Evolutionary conservation across 176 grass and related monocot genomes (phyloP), one percentile per base, ranked within the genome.

Genomic region (Lolium multiflorum): DNA sequence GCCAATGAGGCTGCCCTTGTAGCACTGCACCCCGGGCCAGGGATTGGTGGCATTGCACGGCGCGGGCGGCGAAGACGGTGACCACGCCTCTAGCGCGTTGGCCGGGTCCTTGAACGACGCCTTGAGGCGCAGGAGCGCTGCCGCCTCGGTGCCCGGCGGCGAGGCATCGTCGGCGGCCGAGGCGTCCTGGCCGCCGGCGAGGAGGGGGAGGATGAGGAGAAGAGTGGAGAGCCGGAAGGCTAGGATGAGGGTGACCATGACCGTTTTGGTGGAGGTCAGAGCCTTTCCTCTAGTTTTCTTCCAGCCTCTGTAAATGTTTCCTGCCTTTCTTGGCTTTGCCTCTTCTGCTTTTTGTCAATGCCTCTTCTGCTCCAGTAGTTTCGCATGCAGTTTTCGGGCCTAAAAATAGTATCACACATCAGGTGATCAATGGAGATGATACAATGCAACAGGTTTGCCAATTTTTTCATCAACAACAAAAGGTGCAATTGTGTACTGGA

Each of bases 11-110:
- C 9, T 35, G 59, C 92, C 94, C 11, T 76, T 72, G 75, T 70
- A 80, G 88, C 97, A 98, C 68, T 92, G 76, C 11, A 96, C 76
- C 2, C 94, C 89, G 0, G 85, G 61, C 97, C 97, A 98, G 0
- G 70, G 71, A 11, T 14, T 21, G 0, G 20, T 3, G 31, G 52
- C 72, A 10, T 81, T 58, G 89, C 89, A 91, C 9, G 89, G 89
- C 41, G 11, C 3, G 2, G 62, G 67, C 28, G 87, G 61, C 43
- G 83, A 86, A 28, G 73, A 66, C 17, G 51, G 44, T 2, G 92
- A 87, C 85, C 89, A 87, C 7, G 57, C 46, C 7, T 68, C 83
- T 2, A 92, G 80, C 25, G 76, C 37, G 25, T 63, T 80, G 2
- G 15, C 38, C 6, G 89, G 85, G 77, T 91, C 89, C 0, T 63